Percentiles rank a stretch among this genome's conserved stretches.
Evolutionary conservation across 306 rosid genomes (phyloP).

Genomic region (Nissolia schottii): DNA sequence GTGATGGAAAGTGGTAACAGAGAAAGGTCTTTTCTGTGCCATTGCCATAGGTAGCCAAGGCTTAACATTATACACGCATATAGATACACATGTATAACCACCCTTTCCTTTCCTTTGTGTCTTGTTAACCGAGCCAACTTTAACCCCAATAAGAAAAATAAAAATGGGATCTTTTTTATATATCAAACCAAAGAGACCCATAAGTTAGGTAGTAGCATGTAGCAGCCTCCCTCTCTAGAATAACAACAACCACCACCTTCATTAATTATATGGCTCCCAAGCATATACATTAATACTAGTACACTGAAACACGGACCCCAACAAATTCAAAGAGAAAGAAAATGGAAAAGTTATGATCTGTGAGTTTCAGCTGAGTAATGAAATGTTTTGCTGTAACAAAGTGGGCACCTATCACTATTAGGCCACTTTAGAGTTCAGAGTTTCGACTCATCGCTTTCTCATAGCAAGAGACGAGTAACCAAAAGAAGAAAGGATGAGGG

Average conservation of each 20-base stretch:
- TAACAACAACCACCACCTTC: background rate
- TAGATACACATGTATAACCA: background rate
- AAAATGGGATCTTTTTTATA: background rate
- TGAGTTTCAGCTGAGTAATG: conserved; percentile 19
- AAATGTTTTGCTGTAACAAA: conserved; percentile 32
- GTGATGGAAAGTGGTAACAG: conserved; percentile 16
- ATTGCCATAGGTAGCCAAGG: conserved; percentile 13
- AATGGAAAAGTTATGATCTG: background rate
- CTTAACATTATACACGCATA: background rate
- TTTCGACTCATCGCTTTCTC: conserved; percentile 44
- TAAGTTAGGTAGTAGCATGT: background rate
- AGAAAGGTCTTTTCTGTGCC: conserved; percentile 19
- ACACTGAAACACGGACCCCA: conserved; percentile 40
- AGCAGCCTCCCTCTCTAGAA: background rate
- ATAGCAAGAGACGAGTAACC: background rate
- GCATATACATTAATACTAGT: conserved; percentile 27
- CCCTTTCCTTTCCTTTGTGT: background rate
- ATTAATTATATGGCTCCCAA: conserved; percentile 32
- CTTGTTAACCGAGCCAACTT: background rate
- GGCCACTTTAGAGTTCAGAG: conserved; percentile 27
- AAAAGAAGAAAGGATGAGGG: background rate
- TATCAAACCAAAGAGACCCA: background rate
- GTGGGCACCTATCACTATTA: conserved; percentile 36
- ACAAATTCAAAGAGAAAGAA: background rate
- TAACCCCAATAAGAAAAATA: background rate